Evolutionary conservation across 306 rosid genomes (phyloP).

Genomic region (Prunus dulcis): DNA sequence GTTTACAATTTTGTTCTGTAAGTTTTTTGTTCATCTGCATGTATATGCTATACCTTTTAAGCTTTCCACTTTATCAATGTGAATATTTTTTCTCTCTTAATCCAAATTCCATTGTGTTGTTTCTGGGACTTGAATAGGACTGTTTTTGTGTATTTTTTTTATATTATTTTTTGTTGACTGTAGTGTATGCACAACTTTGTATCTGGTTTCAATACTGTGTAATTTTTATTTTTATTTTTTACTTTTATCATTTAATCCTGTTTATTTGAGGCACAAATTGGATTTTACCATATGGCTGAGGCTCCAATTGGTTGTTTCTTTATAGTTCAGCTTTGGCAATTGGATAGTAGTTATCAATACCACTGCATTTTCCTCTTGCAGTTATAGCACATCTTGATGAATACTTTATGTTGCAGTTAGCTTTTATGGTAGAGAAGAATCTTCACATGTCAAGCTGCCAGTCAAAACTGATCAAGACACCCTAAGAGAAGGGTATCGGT

Average conservation of each 20-base stretch:
- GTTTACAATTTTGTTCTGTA: too few relatives aligned
- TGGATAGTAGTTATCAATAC: not conserved
- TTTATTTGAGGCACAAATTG: not conserved
- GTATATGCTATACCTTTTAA: not conserved
- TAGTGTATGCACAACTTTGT: not conserved
- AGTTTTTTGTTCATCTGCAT: not conserved
- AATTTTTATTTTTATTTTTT: too few relatives aligned
- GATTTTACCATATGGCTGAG: not conserved
- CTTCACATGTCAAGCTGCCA: conserved; percentile 54
- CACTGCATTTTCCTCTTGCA: conserved; percentile 4
- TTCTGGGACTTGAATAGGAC: not conserved
- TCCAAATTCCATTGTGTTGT: not conserved
- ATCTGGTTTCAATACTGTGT: not conserved
- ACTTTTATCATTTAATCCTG: not conserved
- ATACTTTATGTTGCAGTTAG: conserved; percentile 45
- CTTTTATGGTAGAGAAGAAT: conserved; percentile 60
- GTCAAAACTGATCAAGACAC: conserved; percentile 92
- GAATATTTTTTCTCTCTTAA: not conserved
- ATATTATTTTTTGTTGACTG: not conserved
- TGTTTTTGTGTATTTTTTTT: not conserved
- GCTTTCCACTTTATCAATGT: not conserved
- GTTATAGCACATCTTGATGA: not conserved
- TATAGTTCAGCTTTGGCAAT: not conserved
- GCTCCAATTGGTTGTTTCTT: not conserved
- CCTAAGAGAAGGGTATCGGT: conserved; percentile 87